phyloP scores from a whole-genome alignment of 2,329 filamentous ascomycete species.

The Knufia petricola region DNA sequence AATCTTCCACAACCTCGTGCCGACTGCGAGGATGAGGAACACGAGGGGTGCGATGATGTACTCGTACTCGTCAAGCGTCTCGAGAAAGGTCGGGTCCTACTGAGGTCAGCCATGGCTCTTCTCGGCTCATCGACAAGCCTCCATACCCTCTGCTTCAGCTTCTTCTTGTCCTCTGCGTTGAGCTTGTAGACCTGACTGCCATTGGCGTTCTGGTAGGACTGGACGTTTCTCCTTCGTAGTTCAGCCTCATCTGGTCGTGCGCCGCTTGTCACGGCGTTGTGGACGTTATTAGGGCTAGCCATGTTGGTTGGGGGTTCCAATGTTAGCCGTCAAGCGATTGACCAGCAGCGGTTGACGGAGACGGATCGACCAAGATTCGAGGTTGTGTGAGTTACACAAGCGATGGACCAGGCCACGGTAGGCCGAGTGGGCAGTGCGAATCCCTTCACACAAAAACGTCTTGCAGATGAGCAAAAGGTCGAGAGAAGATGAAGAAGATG shows the following conservation, averaged over 20 bases:
- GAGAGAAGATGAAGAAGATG: not conserved
- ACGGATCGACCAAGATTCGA: not conserved
- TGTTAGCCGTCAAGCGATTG: not conserved
- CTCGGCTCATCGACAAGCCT: not conserved
- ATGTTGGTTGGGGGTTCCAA: not conserved
- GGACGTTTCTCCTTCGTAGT: constrained; percentile 35
- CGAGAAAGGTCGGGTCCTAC: constrained; percentile 28
- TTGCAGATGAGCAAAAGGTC: not conserved
- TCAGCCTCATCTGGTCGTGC: constrained; percentile 29
- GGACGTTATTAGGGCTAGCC: not conserved
- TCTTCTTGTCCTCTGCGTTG: constrained; percentile 29
- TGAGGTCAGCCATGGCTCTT: constrained; percentile 13
- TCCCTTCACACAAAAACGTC: not conserved
- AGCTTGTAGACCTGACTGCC: constrained; percentile 18
- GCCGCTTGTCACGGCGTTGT: constrained; percentile 12
- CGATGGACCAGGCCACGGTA: constrained; percentile 6
- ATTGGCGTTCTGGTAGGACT: constrained; percentile 26
- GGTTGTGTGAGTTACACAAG: not conserved
- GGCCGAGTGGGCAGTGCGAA: not conserved
- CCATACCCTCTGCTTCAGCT: constrained; percentile 25
- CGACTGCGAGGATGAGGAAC: constrained; percentile 54
- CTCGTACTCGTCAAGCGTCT: constrained; percentile 48
- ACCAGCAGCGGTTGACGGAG: not conserved
- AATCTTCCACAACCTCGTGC: constrained; percentile 60
- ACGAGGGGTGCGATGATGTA: constrained; percentile 54